Conservation (phyloP, 345 rosid genomes). For the Populus simonii region DNA sequence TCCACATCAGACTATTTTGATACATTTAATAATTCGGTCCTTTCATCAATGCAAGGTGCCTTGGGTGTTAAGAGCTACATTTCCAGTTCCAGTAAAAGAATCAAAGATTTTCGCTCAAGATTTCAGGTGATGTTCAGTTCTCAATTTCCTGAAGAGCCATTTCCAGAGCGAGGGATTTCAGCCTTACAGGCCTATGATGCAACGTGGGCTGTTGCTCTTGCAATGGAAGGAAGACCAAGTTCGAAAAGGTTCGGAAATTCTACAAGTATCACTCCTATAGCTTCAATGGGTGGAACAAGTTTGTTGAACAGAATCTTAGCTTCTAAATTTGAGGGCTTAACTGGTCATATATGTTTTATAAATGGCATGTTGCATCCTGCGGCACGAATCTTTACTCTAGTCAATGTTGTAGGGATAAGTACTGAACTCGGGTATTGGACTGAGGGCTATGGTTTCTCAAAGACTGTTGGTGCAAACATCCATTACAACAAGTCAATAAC, state of each 20-base stretch:
- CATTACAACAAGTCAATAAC: slow-evolving; percentile 14
- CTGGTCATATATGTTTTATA: slow-evolving; percentile 8
- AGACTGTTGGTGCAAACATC: neutral
- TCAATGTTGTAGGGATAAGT: slow-evolving; percentile 21
- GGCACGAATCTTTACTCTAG: neutral
- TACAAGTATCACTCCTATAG: too few species aligned
- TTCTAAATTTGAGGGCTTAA: slow-evolving; percentile 21
- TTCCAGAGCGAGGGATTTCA: slow-evolving; percentile 4
- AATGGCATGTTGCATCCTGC: neutral
- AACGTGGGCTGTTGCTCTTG: slow-evolving; percentile 12
- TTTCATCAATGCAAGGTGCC: slow-evolving; percentile 29
- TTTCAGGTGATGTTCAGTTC: neutral
- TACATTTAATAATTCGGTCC: slow-evolving; percentile 3
- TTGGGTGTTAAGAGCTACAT: slow-evolving; percentile 24
- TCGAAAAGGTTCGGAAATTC: too few species aligned
- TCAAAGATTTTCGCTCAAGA: slow-evolving; percentile 7
- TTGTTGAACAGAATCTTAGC: neutral
- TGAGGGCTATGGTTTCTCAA: slow-evolving; percentile 23
- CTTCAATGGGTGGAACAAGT: neutral
- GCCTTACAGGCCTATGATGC: slow-evolving; percentile 29
- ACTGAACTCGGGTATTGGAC: slow-evolving; percentile 27
- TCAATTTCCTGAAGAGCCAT: slow-evolving; percentile 7
- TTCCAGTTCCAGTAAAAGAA: neutral
- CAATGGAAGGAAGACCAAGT: neutral
- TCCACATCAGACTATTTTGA: slow-evolving; percentile 11